These are phyloP conservation scores for Talaromyces ruber DNA, from an alignment of 495 filamentous ascomycete genomes.

Conservation along the genomic window DNA sequence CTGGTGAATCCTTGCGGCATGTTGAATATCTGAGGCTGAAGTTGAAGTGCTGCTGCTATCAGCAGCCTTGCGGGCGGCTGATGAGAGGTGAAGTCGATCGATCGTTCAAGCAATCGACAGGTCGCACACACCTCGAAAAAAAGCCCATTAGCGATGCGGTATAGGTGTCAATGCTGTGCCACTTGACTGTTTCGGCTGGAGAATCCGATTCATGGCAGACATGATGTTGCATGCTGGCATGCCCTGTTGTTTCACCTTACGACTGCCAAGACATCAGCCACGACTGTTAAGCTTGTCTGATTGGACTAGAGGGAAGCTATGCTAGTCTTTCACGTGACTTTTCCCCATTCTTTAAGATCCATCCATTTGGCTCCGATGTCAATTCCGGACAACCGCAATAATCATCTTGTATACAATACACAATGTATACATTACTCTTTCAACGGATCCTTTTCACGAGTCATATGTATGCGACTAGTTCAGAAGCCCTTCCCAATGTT, in stretches of 20 bases:
- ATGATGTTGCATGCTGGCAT: not conserved
- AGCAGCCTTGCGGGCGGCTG: not conserved
- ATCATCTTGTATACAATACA: too few species aligned
- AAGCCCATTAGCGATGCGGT: not conserved
- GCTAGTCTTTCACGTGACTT: not conserved
- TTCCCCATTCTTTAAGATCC: not conserved
- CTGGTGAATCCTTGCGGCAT: constrained; percentile 5
- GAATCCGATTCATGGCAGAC: not conserved
- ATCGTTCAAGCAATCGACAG: not conserved
- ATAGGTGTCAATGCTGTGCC: not conserved
- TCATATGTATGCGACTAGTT: too few species aligned
- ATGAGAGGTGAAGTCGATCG: not conserved
- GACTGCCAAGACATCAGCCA: not conserved
- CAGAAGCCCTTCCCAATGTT: too few species aligned
- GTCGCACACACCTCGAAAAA: not conserved
- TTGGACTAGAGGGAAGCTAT: not conserved
- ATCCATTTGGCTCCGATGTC: not conserved
- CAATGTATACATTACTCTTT: too few species aligned
- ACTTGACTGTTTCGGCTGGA: not conserved
- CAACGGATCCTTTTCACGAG: too few species aligned
- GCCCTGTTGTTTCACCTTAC: not conserved
- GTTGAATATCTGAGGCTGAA: not conserved
- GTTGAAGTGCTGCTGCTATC: not conserved
- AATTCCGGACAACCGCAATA: too few species aligned
- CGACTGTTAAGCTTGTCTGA: not conserved